Conservation (phyloP, 1,284 basidiomycete species). For the Trichosporon ovoides region DNA sequence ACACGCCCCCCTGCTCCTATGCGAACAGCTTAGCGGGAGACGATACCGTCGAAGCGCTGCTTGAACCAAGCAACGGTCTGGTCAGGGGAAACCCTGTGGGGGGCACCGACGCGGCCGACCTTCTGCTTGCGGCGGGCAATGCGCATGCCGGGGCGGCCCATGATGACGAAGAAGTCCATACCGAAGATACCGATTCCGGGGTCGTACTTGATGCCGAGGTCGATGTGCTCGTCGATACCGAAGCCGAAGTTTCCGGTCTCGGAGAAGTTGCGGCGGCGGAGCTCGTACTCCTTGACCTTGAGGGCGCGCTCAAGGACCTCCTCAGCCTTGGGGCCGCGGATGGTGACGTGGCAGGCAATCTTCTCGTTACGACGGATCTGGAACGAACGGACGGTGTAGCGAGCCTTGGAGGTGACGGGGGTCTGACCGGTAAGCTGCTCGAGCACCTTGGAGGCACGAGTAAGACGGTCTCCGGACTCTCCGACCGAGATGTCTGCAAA, state of each 20-base stretch:
- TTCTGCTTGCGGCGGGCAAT: conserved; percentile 89
- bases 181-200: conserved; percentile 95
- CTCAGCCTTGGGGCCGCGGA: conserved; percentile 98
- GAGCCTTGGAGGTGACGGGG: conserved; percentile 98
- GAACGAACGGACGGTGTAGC: conserved; percentile 99
- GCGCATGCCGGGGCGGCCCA: conserved; percentile 92
- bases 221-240: conserved; percentile 98
- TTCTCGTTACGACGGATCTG: conserved; percentile 99
- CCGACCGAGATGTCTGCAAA: conserved; percentile 93
- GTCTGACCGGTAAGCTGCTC: conserved; percentile 99
- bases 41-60: conserved; percentile 96
- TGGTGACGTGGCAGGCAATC: conserved; percentile 98
- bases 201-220: conserved; percentile 96
- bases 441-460: conserved; percentile 97
- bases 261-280: conserved; percentile 83
- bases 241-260: conserved; percentile 98
- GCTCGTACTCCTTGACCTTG: conserved; percentile 99
- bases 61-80: conserved; percentile 98
- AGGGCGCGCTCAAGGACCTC: conserved; percentile 98
- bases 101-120: conserved; percentile 77
- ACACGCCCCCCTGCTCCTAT: conserved; percentile 4
- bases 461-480: conserved; percentile 98
- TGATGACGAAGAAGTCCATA: conserved; percentile 97
- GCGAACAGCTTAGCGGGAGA: conserved; percentile 49
- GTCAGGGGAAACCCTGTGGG: conserved; percentile 84